phyloP scores from a whole-genome alignment of 148 eudicot genomes.

The Chenopodium formosanum region DNA sequence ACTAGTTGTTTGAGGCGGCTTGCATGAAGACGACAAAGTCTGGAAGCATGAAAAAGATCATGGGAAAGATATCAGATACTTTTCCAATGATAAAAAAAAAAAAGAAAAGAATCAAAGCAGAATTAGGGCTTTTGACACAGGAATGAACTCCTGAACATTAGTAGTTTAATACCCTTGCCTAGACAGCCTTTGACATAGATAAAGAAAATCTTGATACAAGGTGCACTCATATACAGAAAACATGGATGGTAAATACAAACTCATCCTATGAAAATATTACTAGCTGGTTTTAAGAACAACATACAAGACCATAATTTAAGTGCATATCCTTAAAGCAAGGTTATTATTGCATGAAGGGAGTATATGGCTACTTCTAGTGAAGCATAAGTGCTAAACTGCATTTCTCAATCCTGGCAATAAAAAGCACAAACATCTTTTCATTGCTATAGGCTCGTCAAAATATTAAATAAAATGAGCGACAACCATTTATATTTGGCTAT shows the following conservation, averaged over 20 bases:
- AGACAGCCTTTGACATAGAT: neutral
- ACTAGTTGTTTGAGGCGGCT: constrained; percentile 38
- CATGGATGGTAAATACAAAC: too few species aligned
- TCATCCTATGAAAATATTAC: too few species aligned
- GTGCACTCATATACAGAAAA: neutral
- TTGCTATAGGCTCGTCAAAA: neutral
- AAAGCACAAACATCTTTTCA: neutral
- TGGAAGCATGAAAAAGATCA: constrained; percentile 12
- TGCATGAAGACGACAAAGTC: constrained; percentile 61
- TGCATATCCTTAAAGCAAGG: neutral
- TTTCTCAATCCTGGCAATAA: neutral
- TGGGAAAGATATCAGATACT: neutral
- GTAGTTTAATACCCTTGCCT: neutral
- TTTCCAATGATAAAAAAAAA: neutral
- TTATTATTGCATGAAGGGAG: neutral
- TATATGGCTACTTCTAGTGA: neutral
- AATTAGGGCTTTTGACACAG: neutral
- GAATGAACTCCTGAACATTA: neutral
- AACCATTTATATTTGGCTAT: neutral
- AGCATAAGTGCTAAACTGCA: neutral
- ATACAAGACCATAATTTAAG: neutral
- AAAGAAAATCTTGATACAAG: neutral
- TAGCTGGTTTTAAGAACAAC: neutral
- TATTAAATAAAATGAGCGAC: neutral
- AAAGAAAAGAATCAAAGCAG: neutral